Percentiles rank a stretch among this genome's conserved stretches.
Evolutionary conservation across 2,329 filamentous ascomycete species (phyloP).

Genomic region (Cladosporium cucumerinum): DNA sequence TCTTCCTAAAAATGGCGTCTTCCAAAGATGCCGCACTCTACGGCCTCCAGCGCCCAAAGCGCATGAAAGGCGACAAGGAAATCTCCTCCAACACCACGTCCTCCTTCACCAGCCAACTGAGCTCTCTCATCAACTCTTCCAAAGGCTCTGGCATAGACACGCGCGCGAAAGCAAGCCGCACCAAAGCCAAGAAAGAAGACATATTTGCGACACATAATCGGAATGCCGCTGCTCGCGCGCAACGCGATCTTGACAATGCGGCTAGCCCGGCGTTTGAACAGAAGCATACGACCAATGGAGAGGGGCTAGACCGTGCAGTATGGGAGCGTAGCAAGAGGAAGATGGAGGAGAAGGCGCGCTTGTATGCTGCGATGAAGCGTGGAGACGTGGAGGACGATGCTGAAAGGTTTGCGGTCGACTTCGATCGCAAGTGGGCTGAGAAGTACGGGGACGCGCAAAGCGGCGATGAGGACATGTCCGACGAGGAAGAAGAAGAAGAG

Average conservation of each 20-base stretch:
- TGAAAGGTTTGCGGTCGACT: slow-evolving; percentile 74
- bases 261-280: slow-evolving; percentile 58
- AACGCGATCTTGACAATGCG: slow-evolving; percentile 54
- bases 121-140: slow-evolving; percentile 66
- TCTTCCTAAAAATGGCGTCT: not conserved
- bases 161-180: slow-evolving; percentile 41
- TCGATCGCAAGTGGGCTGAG: slow-evolving; percentile 94
- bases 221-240: slow-evolving; percentile 56
- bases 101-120: slow-evolving; percentile 84
- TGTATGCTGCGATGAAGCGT: slow-evolving; percentile 86
- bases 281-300: slow-evolving; percentile 62
- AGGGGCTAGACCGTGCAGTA: slow-evolving; percentile 54
- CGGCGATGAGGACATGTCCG: slow-evolving; percentile 41
- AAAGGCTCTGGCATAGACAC: slow-evolving; percentile 37
- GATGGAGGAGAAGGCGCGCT: slow-evolving; percentile 84
- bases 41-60: slow-evolving; percentile 68
- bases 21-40: slow-evolving; percentile 67
- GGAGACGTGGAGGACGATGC: slow-evolving; percentile 68
- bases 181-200: slow-evolving; percentile 60
- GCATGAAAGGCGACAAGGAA: slow-evolving; percentile 56
- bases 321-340: slow-evolving; percentile 68
- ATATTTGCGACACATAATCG: slow-evolving; percentile 67
- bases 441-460: slow-evolving; percentile 41
- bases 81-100: slow-evolving; percentile 68
- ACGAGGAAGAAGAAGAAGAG: slow-evolving; percentile 39